A percentile compares a stretch with the other conserved stretches of the same genome.
These are phyloP conservation scores for Thalassia testudinum DNA, from an alignment of 116 monocot species.

Conservation along the genomic window DNA sequence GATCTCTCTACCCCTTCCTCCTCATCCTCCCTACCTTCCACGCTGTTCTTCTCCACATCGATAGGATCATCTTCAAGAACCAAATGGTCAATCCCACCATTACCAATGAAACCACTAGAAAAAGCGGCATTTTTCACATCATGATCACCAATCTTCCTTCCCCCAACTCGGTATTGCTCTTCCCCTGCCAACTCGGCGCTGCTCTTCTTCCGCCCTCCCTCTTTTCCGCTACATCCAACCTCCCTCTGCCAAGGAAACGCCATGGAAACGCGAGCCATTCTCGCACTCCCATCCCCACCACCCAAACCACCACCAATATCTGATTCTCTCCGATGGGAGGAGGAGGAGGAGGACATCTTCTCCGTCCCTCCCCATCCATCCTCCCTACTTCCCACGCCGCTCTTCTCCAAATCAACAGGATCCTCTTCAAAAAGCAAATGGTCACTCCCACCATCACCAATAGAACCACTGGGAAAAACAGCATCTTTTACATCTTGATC, in stretches of 20 bases:
- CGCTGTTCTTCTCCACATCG: too few species aligned
- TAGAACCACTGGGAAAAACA: background rate
- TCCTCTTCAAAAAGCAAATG: background rate
- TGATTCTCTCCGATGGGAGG: too few species aligned
- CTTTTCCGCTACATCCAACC: background rate
- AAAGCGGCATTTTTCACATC: too few species aligned
- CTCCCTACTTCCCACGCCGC: too few species aligned
- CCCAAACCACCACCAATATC: background rate
- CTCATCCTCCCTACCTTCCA: too few species aligned
- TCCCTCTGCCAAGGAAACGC: background rate
- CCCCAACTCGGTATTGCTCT: too few species aligned
- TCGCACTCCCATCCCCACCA: background rate
- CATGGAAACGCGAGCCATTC: background rate
- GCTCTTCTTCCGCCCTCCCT: background rate
- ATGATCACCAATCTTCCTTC: too few species aligned
- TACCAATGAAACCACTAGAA: too few species aligned
- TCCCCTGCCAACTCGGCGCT: background rate
- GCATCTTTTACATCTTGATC: constrained; percentile 1
- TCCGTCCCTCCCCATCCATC: too few species aligned
- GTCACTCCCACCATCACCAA: background rate
- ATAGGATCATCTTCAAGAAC: background rate
- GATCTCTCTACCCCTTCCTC: too few species aligned
- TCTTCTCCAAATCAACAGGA: background rate
- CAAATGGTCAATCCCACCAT: background rate
- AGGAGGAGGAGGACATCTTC: too few species aligned